These are phyloP conservation scores for Colletotrichum euphorbiae DNA, from an alignment of 2,329 filamentous ascomycete species.

Conservation along the genomic window DNA sequence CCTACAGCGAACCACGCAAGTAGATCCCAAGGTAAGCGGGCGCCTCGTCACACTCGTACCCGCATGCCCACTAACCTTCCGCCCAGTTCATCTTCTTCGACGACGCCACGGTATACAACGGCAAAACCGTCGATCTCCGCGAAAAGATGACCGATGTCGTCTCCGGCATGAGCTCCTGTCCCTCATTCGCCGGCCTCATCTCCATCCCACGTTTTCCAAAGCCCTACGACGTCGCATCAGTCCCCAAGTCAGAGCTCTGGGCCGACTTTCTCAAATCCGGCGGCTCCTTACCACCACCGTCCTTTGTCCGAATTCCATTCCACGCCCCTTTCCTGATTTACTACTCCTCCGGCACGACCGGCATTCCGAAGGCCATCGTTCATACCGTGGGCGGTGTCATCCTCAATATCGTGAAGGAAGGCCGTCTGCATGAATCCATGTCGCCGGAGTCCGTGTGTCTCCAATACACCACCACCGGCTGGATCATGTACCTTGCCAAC, in stretches of 20 bases:
- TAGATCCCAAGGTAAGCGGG: constrained; percentile 72
- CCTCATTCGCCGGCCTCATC: constrained; percentile 72
- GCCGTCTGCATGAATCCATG: constrained; percentile 59
- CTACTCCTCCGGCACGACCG: constrained; percentile 85
- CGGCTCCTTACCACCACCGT: constrained; percentile 49
- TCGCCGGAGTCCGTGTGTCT: constrained; percentile 56
- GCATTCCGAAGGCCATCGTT: constrained; percentile 86
- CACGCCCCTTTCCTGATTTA: constrained; percentile 82
- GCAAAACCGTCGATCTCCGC: constrained; percentile 77
- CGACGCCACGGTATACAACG: constrained; percentile 83
- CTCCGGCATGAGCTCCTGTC: constrained; percentile 68
- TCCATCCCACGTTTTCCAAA: constrained; percentile 73
- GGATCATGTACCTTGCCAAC: constrained; percentile 86
- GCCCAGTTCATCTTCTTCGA: constrained; percentile 80
- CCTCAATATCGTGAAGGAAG: constrained; percentile 69
- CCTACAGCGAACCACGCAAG: constrained; percentile 78
- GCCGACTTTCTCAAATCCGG: constrained; percentile 56
- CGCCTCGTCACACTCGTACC: background rate
- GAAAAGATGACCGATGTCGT: constrained; percentile 77
- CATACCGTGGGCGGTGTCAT: constrained; percentile 77
- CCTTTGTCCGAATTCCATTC: constrained; percentile 73
- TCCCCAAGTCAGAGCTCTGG: constrained; percentile 62
- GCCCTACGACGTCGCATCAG: constrained; percentile 66
- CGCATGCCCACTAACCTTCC: background rate
- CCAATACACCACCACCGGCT: constrained; percentile 77